Evolutionary conservation across 768 basidiomycete genomes (phyloP).

Genomic region (Cystofilobasidium capitatum): DNA sequence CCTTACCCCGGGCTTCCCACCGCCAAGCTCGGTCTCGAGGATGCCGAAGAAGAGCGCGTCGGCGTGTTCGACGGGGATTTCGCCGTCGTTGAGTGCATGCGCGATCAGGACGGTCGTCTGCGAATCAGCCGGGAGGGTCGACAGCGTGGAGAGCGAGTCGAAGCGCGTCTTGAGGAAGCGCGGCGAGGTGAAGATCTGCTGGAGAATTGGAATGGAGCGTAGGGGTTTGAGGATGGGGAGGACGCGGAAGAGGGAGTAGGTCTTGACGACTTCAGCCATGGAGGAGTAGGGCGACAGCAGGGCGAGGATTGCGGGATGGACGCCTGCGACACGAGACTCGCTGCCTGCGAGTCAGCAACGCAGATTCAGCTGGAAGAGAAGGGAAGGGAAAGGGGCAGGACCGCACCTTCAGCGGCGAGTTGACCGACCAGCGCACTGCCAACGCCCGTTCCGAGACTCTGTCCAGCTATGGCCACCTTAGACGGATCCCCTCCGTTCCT

Average conservation of each 20-base stretch:
- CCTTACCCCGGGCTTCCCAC: background rate
- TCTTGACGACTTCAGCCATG: slow-evolving; percentile 12
- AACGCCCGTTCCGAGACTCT: slow-evolving; percentile 83
- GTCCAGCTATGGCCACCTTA: slow-evolving; percentile 66
- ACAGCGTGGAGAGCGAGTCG: slow-evolving; percentile 11
- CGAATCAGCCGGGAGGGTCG: background rate
- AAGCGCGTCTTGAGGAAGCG: slow-evolving; percentile 12
- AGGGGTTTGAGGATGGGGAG: slow-evolving; percentile 25
- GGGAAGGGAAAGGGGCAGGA: background rate
- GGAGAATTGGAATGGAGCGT: slow-evolving; percentile 8
- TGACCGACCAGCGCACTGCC: slow-evolving; percentile 43
- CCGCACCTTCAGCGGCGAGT: slow-evolving; percentile 43
- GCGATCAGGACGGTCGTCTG: slow-evolving; percentile 13
- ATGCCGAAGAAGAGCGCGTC: slow-evolving; percentile 5
- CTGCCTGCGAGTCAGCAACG: background rate
- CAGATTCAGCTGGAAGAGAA: too few relatives aligned
- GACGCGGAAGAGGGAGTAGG: slow-evolving; percentile 18
- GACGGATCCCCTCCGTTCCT: slow-evolving; percentile 50
- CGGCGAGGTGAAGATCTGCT: slow-evolving; percentile 9
- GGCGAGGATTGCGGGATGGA: slow-evolving; percentile 14
- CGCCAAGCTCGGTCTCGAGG: background rate
- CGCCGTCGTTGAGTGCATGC: slow-evolving; percentile 21
- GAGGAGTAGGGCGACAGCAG: slow-evolving; percentile 23
- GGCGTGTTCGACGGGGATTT: slow-evolving; percentile 19
- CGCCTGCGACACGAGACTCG: background rate